A percentile compares a stretch with the other conserved stretches of the same genome.
Evolutionary conservation across 108 stramenopile genomes (phyloP).

Genomic region (Nitzschia putrida): DNA sequence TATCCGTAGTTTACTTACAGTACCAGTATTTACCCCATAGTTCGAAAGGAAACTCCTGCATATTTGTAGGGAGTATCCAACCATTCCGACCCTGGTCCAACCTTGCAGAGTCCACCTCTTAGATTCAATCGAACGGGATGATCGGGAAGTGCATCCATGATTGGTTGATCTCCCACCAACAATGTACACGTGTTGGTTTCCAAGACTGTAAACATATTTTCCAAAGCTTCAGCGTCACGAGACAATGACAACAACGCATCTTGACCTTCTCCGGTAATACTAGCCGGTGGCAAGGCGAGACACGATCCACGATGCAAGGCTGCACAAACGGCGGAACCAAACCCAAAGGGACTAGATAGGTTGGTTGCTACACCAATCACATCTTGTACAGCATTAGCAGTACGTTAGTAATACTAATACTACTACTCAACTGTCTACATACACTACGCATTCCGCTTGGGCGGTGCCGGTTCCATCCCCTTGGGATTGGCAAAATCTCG

Average conservation of each 20-base stretch:
- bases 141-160: constrained; percentile 46
- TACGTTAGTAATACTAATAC: no score
- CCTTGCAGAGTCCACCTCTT: constrained; percentile 51
- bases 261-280: no score
- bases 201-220: constrained; percentile 30
- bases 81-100: constrained; percentile 41
- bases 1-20: no score
- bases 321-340: constrained; percentile 45
- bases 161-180: constrained; percentile 53
- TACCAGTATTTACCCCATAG: constrained; percentile 43
- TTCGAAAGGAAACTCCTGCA: constrained; percentile 31
- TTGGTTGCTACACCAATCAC: constrained; percentile 45
- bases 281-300: constrained; percentile 41
- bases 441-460: no score
- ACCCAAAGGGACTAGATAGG: constrained; percentile 53
- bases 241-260: no score
- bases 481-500: no score
- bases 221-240: no score
- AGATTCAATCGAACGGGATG: constrained; percentile 22
- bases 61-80: constrained; percentile 32
- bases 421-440: no score
- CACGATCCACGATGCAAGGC: constrained; percentile 33
- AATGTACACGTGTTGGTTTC: constrained; percentile 45
- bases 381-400: constrained; percentile 46
- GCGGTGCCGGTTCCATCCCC: no score